phyloP scores from a whole-genome alignment of 2,329 filamentous ascomycete genomes.

The Fusarium tanahbumbuense region DNA sequence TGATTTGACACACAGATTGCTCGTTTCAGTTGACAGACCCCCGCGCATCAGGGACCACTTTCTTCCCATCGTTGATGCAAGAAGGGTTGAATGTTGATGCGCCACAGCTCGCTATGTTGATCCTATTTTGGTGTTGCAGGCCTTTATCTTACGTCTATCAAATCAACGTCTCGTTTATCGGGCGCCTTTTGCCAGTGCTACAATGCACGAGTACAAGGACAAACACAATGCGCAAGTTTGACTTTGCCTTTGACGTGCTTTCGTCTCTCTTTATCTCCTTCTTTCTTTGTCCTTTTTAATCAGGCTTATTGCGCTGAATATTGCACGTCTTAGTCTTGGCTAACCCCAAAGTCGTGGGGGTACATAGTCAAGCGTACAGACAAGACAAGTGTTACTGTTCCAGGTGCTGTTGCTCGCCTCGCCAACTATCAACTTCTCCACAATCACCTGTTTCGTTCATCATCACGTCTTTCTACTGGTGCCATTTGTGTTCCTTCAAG shows the following conservation, averaged over 20 bases:
- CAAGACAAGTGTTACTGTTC: constrained; percentile 10
- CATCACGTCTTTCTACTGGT: constrained; percentile 17
- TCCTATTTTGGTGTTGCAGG: constrained; percentile 7
- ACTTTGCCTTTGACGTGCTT: constrained; percentile 11
- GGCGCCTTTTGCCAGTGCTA: constrained; percentile 30
- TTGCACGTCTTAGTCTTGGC: constrained; percentile 24
- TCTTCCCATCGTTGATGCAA: constrained; percentile 16
- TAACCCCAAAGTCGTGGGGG: constrained; percentile 38
- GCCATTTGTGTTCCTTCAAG: constrained; percentile 19
- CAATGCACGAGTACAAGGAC: constrained; percentile 25
- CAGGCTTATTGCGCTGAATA: constrained; percentile 9
- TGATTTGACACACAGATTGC: constrained; percentile 29
- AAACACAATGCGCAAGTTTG: constrained; percentile 27
- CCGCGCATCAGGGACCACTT: constrained; percentile 20
- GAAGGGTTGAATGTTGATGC: constrained; percentile 31
- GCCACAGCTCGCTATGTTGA: constrained; percentile 35
- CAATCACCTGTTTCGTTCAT: constrained; percentile 35
- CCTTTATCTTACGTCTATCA: neutral
- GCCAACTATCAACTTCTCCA: constrained; percentile 35
- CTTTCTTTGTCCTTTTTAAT: constrained; percentile 12
- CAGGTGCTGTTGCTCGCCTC: constrained; percentile 27
- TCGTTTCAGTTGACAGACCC: constrained; percentile 31
- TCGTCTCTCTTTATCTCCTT: constrained; percentile 12
- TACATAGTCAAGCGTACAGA: constrained; percentile 3
- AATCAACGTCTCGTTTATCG: constrained; percentile 18